Evolutionary conservation across 1,284 basidiomycete genomes (phyloP), one percentile per base, ranked within the genome.

Genomic region (Ceraceosorus bombacis): DNA sequence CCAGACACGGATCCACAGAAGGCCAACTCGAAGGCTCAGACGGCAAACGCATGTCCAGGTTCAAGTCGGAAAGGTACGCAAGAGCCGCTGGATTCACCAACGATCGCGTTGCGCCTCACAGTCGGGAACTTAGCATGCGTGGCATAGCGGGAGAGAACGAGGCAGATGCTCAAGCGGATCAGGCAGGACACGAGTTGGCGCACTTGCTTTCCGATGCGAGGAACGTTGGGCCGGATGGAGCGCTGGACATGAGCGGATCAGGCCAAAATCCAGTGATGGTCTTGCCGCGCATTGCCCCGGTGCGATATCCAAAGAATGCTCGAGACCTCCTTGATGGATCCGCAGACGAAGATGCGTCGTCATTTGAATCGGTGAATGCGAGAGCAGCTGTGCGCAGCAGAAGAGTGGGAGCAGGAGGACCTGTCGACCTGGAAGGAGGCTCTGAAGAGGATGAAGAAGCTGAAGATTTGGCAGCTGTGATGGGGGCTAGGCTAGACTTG

Each of bases 241-340:
- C 4, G 5, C 17, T 46, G 10, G 54, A n/a, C 51, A 38, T 13
- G 6, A 7, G 43, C 37, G 59, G 40, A 41, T 36, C 27, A 6
- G 40, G 49, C 39, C 49, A 49, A 5, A 61, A 59, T 15, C 68
- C 68, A 0, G 49, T 64, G 46, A 72, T 72, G 70, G 62, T 72
- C 59, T 68, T 72, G 49, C 70, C 71, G 37, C 49, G 55, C 7
- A 50, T 68, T 4, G 60, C 64, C n/a, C 64, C 64, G 8, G 64
- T 68, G 50, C 66, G 64, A 9, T 65, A 55, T 27, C 59, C 59
- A 7, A 43, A 38, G 39, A 39, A 50, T 41, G 15, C 54, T 10
- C n/a, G 40, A 36, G 40, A 51, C 12, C 46, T 56, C 7, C 17
- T 36, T 13, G 46, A 49, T 15, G 55, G 37, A 27, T 27, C 27